Base-by-base conservation (phyloP, 2,329 filamentous ascomycete species). In the Cladosporium austrohemisphaericum region DNA sequence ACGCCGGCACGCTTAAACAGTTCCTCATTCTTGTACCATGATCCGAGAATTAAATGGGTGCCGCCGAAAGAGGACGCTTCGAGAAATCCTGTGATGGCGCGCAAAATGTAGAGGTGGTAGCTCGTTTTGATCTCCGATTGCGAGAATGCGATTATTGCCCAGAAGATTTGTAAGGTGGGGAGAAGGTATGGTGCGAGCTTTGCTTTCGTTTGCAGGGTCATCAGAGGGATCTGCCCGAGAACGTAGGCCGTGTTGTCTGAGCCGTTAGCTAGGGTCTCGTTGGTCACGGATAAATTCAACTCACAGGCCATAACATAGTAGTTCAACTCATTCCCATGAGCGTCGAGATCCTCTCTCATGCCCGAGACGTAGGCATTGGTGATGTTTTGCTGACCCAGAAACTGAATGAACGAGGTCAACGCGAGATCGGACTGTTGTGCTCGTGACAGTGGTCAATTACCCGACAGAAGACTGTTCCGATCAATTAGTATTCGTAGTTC, bases 271-370 rank as follows among this genome's bases (percentile, higher is more conserved):
- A 5, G 1, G 10, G 38, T 9, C 3, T 4, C 4, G 1, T 2
- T 6, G 13, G 6, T n/a, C 5, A 10, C 9, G n/a, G 16, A 29
- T 5, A 4, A 19, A 5, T 33, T n/a, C 6, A 14, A 26, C 41
- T 11, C 19, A 35, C 41, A 44, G 3, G 41, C 41, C 3, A 44
- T 29, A 13, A 33, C 29, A 11, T 33, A 44, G 35, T 48, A 48
- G 33, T 81, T 80, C 25, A 80, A 66, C 47, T 83, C 66, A 53
- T 81, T 81, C 1, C 72, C 70, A 37, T 75, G 72, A 11, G 81
- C 62, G 2, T 66, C 59, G 0, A 81, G 63, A 47, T 80, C 77
- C 55, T 79, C 74, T 57, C 78, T 68, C 72, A 75, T 75, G 16
- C 72, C 72, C 14, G 69, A 73, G 4, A 75, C 70, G 53, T 71